These are phyloP conservation scores for Pythium aristosporum DNA, from an alignment of 352 stramenopile species.

Conservation along the genomic window DNA sequence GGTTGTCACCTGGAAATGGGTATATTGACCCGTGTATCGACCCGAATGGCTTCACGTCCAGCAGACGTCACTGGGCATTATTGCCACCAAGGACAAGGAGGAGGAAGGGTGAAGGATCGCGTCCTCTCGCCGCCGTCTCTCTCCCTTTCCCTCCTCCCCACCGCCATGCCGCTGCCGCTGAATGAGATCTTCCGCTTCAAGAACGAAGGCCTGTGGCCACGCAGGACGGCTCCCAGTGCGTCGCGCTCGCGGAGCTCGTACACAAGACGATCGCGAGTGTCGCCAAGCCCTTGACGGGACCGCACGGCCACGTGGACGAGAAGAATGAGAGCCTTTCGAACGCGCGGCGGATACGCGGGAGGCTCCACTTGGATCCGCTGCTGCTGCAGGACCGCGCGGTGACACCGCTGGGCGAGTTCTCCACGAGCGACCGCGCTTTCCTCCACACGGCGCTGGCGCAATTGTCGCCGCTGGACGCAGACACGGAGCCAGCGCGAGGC, in stretches of 20 bases:
- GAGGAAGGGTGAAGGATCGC: too few relatives aligned
- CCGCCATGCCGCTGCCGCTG: constrained; percentile 14
- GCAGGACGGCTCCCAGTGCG: constrained; percentile 33
- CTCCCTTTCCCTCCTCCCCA: neutral
- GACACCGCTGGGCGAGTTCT: constrained; percentile 16
- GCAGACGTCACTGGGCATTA: neutral
- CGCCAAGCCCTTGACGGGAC: neutral
- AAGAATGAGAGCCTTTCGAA: constrained; percentile 1
- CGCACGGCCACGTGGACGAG: neutral
- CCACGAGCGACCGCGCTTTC: neutral
- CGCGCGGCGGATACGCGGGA: neutral
- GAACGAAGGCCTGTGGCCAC: constrained; percentile 35
- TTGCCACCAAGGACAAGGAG: too few relatives aligned
- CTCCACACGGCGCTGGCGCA: neutral
- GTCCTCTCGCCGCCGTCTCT: neutral
- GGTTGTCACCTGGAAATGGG: neutral
- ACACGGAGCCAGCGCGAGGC: neutral
- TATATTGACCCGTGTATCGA: neutral
- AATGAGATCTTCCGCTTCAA: constrained; percentile 47
- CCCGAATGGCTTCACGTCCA: neutral
- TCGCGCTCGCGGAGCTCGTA: constrained; percentile 24
- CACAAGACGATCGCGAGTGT: constrained; percentile 21
- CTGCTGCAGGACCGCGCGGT: constrained; percentile 6
- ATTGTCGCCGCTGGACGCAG: neutral
- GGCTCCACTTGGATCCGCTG: constrained; percentile 19